These are phyloP conservation scores for Saturnispora galanensis DNA, from an alignment of 805 yeast genomes.

Conservation along the genomic window DNA sequence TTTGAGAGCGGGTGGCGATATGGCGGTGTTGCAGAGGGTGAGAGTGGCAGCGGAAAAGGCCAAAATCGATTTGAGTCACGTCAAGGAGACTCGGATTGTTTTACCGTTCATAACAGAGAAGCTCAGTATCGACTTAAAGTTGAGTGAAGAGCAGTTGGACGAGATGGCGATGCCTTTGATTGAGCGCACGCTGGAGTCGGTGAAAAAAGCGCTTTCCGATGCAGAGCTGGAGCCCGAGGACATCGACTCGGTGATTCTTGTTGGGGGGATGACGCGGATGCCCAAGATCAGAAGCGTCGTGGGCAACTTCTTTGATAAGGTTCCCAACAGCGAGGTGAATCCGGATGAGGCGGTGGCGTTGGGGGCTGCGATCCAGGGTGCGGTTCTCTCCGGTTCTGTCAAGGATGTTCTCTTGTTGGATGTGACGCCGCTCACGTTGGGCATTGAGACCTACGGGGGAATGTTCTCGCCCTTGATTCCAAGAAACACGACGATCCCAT, in stretches of 20 bases:
- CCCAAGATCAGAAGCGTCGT: slow-evolving; percentile 78
- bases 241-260: slow-evolving; percentile 72
- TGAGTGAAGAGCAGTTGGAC: slow-evolving; percentile 45
- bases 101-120: slow-evolving; percentile 64
- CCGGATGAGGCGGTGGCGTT: slow-evolving; percentile 93
- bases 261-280: slow-evolving; percentile 91
- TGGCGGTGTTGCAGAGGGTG: slow-evolving; percentile 76
- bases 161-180: slow-evolving; percentile 44
- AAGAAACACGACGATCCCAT: slow-evolving; percentile 90
- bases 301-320: slow-evolving; percentile 65
- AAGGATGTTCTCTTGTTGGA: slow-evolving; percentile 84
- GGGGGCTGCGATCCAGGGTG: slow-evolving; percentile 98
- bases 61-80: slow-evolving; percentile 74
- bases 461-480: slow-evolving; percentile 82
- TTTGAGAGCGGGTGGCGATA: slow-evolving; percentile 38
- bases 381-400: slow-evolving; percentile 90
- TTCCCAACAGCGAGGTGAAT: slow-evolving; percentile 85
- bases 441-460: slow-evolving; percentile 96
- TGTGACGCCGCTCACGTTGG: slow-evolving; percentile 80
- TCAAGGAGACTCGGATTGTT: slow-evolving; percentile 63
- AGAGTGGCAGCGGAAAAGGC: slow-evolving; percentile 87
- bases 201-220: slow-evolving; percentile 75
- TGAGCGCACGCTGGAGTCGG: slow-evolving; percentile 65
- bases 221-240: slow-evolving; percentile 59
- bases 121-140: slow-evolving; percentile 32